Evolutionary conservation across 257 asterid genomes (phyloP).

Genomic region (Solanum arcanum): DNA sequence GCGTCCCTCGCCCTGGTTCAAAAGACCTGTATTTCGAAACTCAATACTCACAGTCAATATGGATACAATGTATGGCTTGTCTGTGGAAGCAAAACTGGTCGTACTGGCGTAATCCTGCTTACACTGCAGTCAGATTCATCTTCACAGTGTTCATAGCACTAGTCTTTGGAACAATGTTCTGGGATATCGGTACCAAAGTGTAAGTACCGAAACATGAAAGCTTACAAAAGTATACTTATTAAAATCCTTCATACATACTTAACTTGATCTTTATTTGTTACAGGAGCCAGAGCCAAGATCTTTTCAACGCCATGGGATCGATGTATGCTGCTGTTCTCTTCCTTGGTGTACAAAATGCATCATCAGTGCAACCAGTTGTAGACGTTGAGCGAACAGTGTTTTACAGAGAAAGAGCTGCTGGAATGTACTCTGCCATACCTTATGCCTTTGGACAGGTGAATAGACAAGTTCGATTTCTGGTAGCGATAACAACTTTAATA

Average conservation of each 20-base stretch:
- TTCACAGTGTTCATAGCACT: conserved; percentile 27
- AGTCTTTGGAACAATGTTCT: conserved; percentile 43
- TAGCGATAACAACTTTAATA: background rate
- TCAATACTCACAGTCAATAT: conserved; percentile 31
- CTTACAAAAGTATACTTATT: background rate
- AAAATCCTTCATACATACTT: background rate
- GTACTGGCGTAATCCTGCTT: conserved; percentile 48
- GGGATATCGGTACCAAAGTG: conserved; percentile 52
- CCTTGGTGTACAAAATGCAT: conserved; percentile 9
- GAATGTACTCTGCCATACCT: conserved; percentile 29
- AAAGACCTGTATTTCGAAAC: conserved; percentile 28
- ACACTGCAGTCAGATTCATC: conserved; percentile 35
- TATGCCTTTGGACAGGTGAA: conserved; percentile 32
- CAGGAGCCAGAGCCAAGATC: background rate
- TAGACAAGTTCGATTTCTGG: background rate
- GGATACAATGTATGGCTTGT: conserved; percentile 40
- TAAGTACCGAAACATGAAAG: background rate
- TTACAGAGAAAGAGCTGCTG: conserved; percentile 35
- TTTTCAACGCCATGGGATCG: conserved; percentile 8
- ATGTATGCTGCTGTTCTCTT: conserved; percentile 7
- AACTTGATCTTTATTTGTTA: conserved; percentile 24
- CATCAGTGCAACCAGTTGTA: conserved; percentile 34
- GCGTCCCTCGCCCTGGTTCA: conserved; percentile 26
- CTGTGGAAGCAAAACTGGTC: conserved; percentile 51
- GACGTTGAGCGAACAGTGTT: conserved; percentile 28